These are phyloP conservation scores for Volutella citrinella DNA, from an alignment of 2,329 filamentous ascomycete species.

Conservation along the genomic window DNA sequence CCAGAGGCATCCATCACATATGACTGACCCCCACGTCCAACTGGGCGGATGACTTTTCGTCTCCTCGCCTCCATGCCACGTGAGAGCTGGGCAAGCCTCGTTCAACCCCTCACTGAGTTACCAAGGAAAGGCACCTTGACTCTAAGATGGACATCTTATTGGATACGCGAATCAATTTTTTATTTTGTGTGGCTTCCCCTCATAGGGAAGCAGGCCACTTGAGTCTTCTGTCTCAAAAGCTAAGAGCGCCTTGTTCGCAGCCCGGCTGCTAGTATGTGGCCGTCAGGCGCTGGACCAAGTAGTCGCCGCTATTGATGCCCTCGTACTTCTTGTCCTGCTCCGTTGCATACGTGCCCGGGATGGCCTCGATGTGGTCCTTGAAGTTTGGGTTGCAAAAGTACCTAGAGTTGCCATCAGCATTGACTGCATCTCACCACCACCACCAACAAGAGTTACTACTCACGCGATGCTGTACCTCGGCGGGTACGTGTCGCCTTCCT, in stretches of 20 bases:
- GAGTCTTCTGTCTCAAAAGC: neutral
- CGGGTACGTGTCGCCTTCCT: constrained; percentile 59
- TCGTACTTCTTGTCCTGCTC: constrained; percentile 74
- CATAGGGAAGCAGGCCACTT: no score
- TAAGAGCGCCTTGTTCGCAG: neutral
- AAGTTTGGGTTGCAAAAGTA: constrained; percentile 91
- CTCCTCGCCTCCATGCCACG: constrained; percentile 3
- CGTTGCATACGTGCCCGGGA: constrained; percentile 69
- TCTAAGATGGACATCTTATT: no score
- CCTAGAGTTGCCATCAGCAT: no score
- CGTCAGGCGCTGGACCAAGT: constrained; percentile 72
- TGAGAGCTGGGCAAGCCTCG: no score
- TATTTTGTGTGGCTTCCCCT: neutral
- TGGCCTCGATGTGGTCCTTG: constrained; percentile 70
- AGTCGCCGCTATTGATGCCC: constrained; percentile 75
- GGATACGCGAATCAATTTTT: no score
- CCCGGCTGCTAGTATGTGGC: constrained; percentile 61
- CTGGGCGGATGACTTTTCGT: constrained; percentile 4
- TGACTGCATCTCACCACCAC: no score
- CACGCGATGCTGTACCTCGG: constrained; percentile 82
- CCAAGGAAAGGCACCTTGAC: no score
- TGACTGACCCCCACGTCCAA: constrained; percentile 6
- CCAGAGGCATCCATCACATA: neutral
- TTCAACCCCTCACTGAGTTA: no score
- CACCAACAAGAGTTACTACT: constrained; percentile 24